Percentiles rank a stretch among this genome's conserved stretches.
Conservation (phyloP, 2,329 filamentous ascomycete genomes). For the Cytospora schulzeri region DNA sequence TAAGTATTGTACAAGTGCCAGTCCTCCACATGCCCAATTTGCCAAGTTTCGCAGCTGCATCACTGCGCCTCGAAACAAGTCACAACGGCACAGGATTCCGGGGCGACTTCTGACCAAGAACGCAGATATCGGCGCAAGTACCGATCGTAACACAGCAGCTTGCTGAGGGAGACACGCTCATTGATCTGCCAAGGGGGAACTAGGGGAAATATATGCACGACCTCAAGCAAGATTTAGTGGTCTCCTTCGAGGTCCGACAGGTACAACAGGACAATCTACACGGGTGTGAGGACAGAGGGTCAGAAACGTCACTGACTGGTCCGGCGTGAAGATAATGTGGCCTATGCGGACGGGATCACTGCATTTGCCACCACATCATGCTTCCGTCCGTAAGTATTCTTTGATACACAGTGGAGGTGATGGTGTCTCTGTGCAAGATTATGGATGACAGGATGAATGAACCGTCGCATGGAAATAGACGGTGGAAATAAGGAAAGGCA, state of each 20-base stretch:
- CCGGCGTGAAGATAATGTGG: background rate
- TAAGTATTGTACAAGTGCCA: background rate
- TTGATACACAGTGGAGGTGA: slow-evolving; percentile 5
- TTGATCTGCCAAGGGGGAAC: background rate
- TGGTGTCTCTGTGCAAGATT: background rate
- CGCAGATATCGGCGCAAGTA: slow-evolving; percentile 7
- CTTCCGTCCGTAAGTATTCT: slow-evolving; percentile 14
- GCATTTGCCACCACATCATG: slow-evolving; percentile 18
- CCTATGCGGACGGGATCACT: slow-evolving; percentile 14
- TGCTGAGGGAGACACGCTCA: background rate
- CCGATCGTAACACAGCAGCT: slow-evolving; percentile 18
- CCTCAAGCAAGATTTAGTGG: slow-evolving; percentile 10
- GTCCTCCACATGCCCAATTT: background rate
- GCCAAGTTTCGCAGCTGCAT: background rate
- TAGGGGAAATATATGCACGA: slow-evolving; percentile 1
- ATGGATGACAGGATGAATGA: background rate
- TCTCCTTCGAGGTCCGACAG: slow-evolving; percentile 2
- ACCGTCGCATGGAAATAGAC: background rate
- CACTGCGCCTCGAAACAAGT: background rate
- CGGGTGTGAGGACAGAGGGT: slow-evolving; percentile 4
- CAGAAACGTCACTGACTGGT: background rate
- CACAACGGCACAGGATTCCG: background rate
- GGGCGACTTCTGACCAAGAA: background rate
- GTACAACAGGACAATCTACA: slow-evolving; percentile 21
- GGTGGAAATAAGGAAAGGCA: background rate